phyloP scores from a whole-genome alignment of 805 yeast species.

The Wickerhamiella bombiphila region DNA sequence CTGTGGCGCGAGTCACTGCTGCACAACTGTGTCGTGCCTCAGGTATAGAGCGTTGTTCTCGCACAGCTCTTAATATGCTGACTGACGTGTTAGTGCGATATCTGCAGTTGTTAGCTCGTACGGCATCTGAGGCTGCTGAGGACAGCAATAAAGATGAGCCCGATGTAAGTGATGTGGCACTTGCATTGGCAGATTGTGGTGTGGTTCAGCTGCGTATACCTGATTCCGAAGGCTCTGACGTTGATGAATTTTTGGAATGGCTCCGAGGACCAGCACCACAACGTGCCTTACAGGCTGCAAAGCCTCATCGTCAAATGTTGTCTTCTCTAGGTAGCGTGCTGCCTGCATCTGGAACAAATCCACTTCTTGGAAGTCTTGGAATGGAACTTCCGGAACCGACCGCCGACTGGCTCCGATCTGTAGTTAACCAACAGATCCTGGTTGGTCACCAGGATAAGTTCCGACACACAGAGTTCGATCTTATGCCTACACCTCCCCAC shows the following conservation, averaged over 20 bases:
- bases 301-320: constrained; percentile 10
- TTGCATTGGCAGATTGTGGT: constrained; percentile 51
- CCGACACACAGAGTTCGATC: constrained; percentile 21
- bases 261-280: constrained; percentile 12
- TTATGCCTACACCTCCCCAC: background rate
- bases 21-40: constrained; percentile 53
- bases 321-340: constrained; percentile 15
- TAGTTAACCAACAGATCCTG: constrained; percentile 22
- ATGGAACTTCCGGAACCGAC: constrained; percentile 2
- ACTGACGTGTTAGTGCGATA: constrained; percentile 63
- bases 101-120: constrained; percentile 37
- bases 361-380: background rate
- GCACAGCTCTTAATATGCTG: constrained; percentile 55
- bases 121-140: constrained; percentile 37
- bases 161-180: constrained; percentile 51
- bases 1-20: constrained; percentile 35
- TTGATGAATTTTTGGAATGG: constrained; percentile 43
- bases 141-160: constrained; percentile 34
- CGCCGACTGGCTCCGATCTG: constrained; percentile 23
- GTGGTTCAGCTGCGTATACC: constrained; percentile 45
- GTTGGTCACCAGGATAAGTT: constrained; percentile 24
- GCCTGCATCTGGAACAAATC: constrained; percentile 1
- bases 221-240: constrained; percentile 32
- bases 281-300: constrained; percentile 13
- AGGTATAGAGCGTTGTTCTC: constrained; percentile 72